These are phyloP conservation scores for Yamadazyma atlantica DNA, from an alignment of 1,139 yeast genomes.

Conservation along the genomic window DNA sequence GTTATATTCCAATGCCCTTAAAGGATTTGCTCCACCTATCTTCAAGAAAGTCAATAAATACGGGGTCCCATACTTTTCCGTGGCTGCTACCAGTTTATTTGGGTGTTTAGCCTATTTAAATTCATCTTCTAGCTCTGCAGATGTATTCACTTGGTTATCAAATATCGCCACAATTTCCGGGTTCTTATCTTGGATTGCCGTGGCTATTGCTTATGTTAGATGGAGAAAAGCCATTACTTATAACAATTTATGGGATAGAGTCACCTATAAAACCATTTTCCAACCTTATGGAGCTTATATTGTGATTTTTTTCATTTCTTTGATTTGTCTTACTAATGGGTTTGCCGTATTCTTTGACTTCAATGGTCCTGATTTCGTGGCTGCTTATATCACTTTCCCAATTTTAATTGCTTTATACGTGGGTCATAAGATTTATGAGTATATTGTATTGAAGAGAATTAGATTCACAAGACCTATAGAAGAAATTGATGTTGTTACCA, in stretches of 20 bases:
- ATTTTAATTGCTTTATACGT: constrained; percentile 47
- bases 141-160: constrained; percentile 65
- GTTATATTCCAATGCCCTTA: constrained; percentile 59
- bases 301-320: constrained; percentile 43
- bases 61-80: constrained; percentile 63
- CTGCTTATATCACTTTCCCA: constrained; percentile 56
- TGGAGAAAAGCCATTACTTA: constrained; percentile 53
- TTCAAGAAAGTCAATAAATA: constrained; percentile 56
- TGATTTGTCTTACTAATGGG: constrained; percentile 58
- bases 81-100: constrained; percentile 27
- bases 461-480: constrained; percentile 27
- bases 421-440: constrained; percentile 38
- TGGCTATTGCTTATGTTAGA: constrained; percentile 46
- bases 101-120: constrained; percentile 63
- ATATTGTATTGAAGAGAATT: constrained; percentile 21
- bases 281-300: constrained; percentile 54
- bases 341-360: constrained; percentile 55
- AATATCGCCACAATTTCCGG: constrained; percentile 74
- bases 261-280: constrained; percentile 47
- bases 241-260: constrained; percentile 43
- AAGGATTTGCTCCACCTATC: constrained; percentile 62
- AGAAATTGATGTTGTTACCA: constrained; percentile 46
- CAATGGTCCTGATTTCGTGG: constrained; percentile 54
- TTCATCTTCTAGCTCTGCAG: constrained; percentile 51
- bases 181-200: constrained; percentile 63